A percentile compares a stretch with the other conserved stretches of the same genome.
Conservation (phyloP, 2,329 filamentous ascomycete species). For the Bipolaris bicolor region DNA sequence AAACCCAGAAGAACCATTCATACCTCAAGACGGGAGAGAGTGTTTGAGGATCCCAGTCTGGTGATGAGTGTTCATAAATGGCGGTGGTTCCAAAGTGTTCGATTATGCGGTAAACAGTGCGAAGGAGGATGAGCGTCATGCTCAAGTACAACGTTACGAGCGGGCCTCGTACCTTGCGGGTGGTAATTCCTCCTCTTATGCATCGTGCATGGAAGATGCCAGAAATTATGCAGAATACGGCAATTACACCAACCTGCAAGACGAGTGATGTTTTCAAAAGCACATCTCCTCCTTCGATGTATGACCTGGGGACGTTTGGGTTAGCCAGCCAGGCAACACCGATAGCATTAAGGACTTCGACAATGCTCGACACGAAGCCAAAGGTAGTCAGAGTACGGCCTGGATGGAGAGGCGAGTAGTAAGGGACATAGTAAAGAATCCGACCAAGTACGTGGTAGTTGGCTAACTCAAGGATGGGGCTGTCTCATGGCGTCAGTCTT, state of each 20-base stretch:
- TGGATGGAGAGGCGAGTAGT: conserved; percentile 62
- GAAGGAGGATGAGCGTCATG: conserved; percentile 52
- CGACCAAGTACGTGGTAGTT: conserved; percentile 66
- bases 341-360: conserved; percentile 58
- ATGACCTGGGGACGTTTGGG: conserved; percentile 35
- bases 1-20: conserved; percentile 60
- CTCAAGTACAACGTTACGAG: conserved; percentile 56
- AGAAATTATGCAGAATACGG: conserved; percentile 53
- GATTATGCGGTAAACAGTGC: conserved; percentile 58
- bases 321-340: conserved; percentile 55
- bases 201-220: conserved; percentile 54
- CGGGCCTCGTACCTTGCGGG: conserved; percentile 51
- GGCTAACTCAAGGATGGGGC: conserved; percentile 45
- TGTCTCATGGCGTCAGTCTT: not conserved
- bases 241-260: conserved; percentile 56
- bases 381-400: conserved; percentile 64
- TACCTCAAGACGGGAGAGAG: conserved; percentile 48
- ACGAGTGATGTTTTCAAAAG: conserved; percentile 58
- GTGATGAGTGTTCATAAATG: conserved; percentile 41
- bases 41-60: conserved; percentile 39
- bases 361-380: conserved; percentile 56
- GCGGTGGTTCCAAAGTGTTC: conserved; percentile 59
- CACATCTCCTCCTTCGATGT: conserved; percentile 49
- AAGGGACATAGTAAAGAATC: conserved; percentile 64
- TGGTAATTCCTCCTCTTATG: conserved; percentile 45